Evolutionary conservation across 768 basidiomycete genomes (phyloP), one percentile per base, ranked within the genome.

Genomic region (Boletus barrowsii): DNA sequence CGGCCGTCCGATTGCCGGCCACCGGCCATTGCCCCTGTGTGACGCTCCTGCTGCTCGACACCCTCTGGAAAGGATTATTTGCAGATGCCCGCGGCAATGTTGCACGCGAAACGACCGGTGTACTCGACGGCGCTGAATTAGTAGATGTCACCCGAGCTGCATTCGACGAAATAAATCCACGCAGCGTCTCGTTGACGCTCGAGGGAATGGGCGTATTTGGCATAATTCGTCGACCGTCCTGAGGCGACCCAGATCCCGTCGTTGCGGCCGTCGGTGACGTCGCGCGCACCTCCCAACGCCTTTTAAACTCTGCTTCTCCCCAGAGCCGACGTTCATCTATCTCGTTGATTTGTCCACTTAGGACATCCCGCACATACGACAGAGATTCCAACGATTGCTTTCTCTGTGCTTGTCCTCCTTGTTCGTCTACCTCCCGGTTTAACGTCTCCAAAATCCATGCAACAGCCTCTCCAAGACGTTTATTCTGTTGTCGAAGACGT

Each of bases 361-460:
- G 72, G 15, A 90, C 76, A 59, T 92, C 90, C 57, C 88, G 78
- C 53, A 91, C 84, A 69, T 92, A 89, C 11, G 87, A 77, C 37
- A 93, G 73, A 11, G 85, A 84, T 62, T 90, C 88, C 46, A 93
- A 66, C 0, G 91, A 87, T 66, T 90, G 87, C 20, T 71, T 72
- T 54, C 73, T 78, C 56, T 68, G 67, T 36, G 73, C 72, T 61
- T 76, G 63, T 41, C 79, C 76, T 11, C 33, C 47, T 22, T 58
- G 52, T 50, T 72, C 62, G 13, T 73, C 73, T 47, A 68, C 72
- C 56, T 85, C 83, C 58, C 81, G 82, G 22, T 87, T 68, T 5
- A 93, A 75, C 2, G 82, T 75, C 61, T 89, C 87, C 20, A 92
- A 81, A 41, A 89, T 83, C 87, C 88, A 89, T 15, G 79, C 74